Evolutionary conservation across 169 alveolate genomes (phyloP), one percentile per base, ranked within the genome.

Genomic region (Plasmodium fragile): DNA sequence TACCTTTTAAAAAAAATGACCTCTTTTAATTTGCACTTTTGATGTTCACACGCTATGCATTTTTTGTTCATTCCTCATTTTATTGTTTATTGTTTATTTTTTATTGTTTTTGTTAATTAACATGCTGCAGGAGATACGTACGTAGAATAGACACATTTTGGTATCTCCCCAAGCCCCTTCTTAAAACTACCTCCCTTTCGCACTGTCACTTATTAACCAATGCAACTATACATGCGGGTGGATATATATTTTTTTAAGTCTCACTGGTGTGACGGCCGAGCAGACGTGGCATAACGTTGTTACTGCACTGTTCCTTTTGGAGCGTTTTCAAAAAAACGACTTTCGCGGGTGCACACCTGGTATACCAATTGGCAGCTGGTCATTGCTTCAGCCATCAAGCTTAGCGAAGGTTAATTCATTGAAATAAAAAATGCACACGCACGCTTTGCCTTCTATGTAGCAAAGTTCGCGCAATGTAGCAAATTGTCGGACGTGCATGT

Each of bases 61-160:
- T 65, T 65, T 65, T 65, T 65, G 75, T 28, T 65, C 36, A 8
- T 28, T 65, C 36, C 39, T 4, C 75, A 65, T 65, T 65, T 65
- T 49, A 49, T 49, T 49, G 52, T 41, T 11, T 55, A 16, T 65
- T 65, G 4, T 45, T 45, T 45, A 1, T 43, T 43, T 22, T 65
- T 65, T 65, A n/a, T n/a, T n/a, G n/a, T 65, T 65, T 65, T 65
- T 65, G 75, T 65, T 65, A 65, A 65, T 65, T 65, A 65, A 65
- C 3, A 65, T 6, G 75, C 36, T 25, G 36, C 39, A 22, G 75
- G 30, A 65, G 75, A 22, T 28, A 18, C 30, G 13, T 18, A 25
- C 28, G 7, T 28, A 65, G 41, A 65, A 65, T 28, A 65, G 7
- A 65, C 75, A 10, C 7, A 18, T 7, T 65, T 65, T 16, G 41